Evolutionary conservation across 257 asterid species (phyloP).

Genomic region (Nicotiana undulata): DNA sequence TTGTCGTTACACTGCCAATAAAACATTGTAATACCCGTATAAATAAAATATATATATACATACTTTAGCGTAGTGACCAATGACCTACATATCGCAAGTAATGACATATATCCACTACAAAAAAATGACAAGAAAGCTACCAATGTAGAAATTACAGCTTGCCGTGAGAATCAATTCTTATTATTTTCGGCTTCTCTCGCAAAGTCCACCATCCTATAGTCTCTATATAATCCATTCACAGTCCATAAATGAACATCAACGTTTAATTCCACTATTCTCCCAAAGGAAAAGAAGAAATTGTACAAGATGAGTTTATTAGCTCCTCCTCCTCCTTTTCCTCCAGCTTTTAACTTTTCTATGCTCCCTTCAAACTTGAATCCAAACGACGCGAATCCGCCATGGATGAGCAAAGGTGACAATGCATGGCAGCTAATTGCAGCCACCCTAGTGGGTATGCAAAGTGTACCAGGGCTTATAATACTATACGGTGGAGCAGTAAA

Average conservation of each 20-base stretch:
- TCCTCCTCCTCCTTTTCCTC: constrained; percentile 1
- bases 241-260: not conserved
- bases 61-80: constrained; percentile 13
- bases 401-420: constrained; percentile 67
- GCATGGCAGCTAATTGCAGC: constrained; percentile 70
- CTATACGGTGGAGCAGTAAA: constrained; percentile 61
- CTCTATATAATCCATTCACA: not conserved
- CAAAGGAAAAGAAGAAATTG: not conserved
- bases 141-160: constrained; percentile 18
- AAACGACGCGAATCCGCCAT: constrained; percentile 28
- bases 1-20: constrained; percentile 12
- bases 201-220: not conserved
- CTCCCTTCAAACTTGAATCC: constrained; percentile 30
- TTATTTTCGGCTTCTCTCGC: not conserved
- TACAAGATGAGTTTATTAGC: not conserved
- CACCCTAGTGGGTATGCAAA: constrained; percentile 54
- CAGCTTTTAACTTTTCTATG: not conserved
- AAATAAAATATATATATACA: not conserved
- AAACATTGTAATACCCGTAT: constrained; percentile 20
- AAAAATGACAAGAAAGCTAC: constrained; percentile 14
- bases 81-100: not conserved
- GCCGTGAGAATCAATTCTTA: constrained; percentile 34
- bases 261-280: no score
- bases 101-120: constrained; percentile 5
- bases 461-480: constrained; percentile 60